Percentiles rank a stretch among this genome's conserved stretches.
Conservation (phyloP, 768 basidiomycete genomes). For the Boletus bicolor region DNA sequence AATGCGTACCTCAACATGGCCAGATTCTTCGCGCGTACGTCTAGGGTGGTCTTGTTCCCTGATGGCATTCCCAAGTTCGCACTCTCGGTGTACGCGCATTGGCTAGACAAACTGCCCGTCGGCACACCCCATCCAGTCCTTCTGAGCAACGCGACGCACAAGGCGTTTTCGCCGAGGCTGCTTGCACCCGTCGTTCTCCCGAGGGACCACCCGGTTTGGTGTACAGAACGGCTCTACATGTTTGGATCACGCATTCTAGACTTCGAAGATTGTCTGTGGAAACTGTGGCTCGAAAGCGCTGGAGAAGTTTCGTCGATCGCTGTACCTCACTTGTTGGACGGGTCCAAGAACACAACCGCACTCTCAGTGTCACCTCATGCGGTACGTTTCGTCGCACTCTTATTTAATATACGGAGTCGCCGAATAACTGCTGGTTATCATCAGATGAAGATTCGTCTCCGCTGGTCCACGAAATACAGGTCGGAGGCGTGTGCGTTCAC, state of each 20-base stretch:
- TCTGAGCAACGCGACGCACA: constrained; percentile 28
- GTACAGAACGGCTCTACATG: constrained; percentile 54
- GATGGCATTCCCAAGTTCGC: constrained; percentile 32
- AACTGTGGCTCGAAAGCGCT: constrained; percentile 53
- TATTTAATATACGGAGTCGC: background rate
- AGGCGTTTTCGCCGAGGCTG: constrained; percentile 37
- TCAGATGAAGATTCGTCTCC: constrained; percentile 41
- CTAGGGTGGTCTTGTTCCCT: constrained; percentile 51
- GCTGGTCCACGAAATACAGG: constrained; percentile 46
- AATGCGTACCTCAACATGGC: constrained; percentile 63
- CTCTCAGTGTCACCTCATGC: constrained; percentile 15
- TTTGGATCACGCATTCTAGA: constrained; percentile 44
- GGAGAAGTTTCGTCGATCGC: constrained; percentile 35
- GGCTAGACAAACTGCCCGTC: constrained; percentile 12
- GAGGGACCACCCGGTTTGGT: constrained; percentile 54
- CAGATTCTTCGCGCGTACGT: constrained; percentile 52
- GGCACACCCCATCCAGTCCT: constrained; percentile 25
- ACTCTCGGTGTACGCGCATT: constrained; percentile 19
- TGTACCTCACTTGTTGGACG: constrained; percentile 10
- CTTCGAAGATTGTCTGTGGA: constrained; percentile 69
- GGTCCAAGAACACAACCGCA: constrained; percentile 2
- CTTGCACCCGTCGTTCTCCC: constrained; percentile 45
- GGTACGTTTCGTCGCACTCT: constrained; percentile 12
- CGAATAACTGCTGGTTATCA: background rate
- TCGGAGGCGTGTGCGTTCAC: constrained; percentile 52